Percentiles rank a stretch among this genome's conserved stretches.
Evolutionary conservation across 2,329 filamentous ascomycete genomes (phyloP).

Genomic region (Simplicillium aogashimaense): DNA sequence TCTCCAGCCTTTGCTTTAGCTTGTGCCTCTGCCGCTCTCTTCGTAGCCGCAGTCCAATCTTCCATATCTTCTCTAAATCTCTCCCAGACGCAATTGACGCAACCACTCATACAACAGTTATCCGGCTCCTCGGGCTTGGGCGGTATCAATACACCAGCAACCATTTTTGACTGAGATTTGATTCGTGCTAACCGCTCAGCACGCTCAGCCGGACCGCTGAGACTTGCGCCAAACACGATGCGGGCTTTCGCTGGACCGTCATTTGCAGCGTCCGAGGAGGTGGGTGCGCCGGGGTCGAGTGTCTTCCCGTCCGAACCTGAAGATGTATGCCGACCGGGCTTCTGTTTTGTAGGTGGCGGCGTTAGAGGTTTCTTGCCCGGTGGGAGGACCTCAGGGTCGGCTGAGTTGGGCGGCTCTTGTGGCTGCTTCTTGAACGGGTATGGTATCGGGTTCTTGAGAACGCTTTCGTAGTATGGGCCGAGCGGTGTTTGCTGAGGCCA

Average conservation of each 20-base stretch:
- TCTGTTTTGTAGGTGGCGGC: not conserved
- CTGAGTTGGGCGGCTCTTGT: not conserved
- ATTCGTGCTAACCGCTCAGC: conserved; percentile 49
- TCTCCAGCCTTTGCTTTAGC: conserved; percentile 31
- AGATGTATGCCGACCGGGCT: not conserved
- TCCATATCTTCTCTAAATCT: conserved; percentile 85
- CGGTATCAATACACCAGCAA: conserved; percentile 76
- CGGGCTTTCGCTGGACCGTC: conserved; percentile 35
- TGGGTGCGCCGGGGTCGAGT: conserved; percentile 26
- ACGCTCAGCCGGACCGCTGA: conserved; percentile 64
- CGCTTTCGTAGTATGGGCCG: conserved; percentile 7
- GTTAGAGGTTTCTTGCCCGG: not conserved
- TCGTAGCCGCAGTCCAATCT: conserved; percentile 63
- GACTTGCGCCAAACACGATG: conserved; percentile 73
- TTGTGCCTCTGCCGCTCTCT: conserved; percentile 36
- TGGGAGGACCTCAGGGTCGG: not conserved
- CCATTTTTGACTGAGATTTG: conserved; percentile 46
- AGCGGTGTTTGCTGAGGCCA: conserved; percentile 4
- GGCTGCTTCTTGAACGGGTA: not conserved
- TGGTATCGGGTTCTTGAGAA: conserved; percentile 4
- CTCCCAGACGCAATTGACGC: conserved; percentile 97
- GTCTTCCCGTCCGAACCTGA: not conserved
- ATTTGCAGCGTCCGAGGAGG: conserved; percentile 15
- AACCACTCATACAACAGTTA: conserved; percentile 98
- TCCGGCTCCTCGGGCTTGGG: conserved; percentile 83